Percentiles rank a stretch among this genome's conserved stretches.
Conservation (phyloP, 2,329 filamentous ascomycete species). For the Ophiosphaerella herpotricha region DNA sequence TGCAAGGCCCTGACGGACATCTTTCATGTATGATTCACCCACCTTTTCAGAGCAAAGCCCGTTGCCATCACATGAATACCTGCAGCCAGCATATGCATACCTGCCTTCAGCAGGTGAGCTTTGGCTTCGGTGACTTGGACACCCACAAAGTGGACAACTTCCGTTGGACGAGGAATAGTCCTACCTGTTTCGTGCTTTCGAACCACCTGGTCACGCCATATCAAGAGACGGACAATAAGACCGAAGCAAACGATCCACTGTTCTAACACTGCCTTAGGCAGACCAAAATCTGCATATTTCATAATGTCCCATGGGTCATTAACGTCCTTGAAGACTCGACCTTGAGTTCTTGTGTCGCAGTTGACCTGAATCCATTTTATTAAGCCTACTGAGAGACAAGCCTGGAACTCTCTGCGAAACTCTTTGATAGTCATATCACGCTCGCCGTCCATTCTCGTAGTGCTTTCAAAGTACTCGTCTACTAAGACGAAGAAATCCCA, state of each 20-base stretch:
- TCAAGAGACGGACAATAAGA: constrained; percentile 1
- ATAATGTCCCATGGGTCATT: neutral
- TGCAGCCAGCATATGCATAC: too few species aligned
- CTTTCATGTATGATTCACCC: too few species aligned
- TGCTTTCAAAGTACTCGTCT: constrained; percentile 8
- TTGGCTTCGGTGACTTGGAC: too few species aligned
- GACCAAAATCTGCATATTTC: neutral
- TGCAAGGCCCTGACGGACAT: neutral
- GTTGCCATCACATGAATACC: too few species aligned
- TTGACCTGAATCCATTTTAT: constrained; percentile 1
- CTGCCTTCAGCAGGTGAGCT: too few species aligned
- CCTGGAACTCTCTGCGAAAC: constrained; percentile 1
- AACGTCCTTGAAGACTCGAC: neutral
- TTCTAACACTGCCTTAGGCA: neutral
- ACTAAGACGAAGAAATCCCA: constrained; percentile 2
- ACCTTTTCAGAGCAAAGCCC: too few species aligned
- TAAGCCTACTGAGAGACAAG: constrained; percentile 8
- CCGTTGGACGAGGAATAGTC: too few species aligned
- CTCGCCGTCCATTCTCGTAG: neutral
- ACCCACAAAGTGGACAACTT: too few species aligned
- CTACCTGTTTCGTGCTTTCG: neutral
- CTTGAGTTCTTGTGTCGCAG: neutral
- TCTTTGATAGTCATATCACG: neutral
- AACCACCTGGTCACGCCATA: constrained; percentile 7
- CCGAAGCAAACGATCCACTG: constrained; percentile 2